Percentiles rank a stretch among this genome's conserved stretches.
phyloP scores from a whole-genome alignment of 768 basidiomycete genomes.

The Imleria badia region DNA sequence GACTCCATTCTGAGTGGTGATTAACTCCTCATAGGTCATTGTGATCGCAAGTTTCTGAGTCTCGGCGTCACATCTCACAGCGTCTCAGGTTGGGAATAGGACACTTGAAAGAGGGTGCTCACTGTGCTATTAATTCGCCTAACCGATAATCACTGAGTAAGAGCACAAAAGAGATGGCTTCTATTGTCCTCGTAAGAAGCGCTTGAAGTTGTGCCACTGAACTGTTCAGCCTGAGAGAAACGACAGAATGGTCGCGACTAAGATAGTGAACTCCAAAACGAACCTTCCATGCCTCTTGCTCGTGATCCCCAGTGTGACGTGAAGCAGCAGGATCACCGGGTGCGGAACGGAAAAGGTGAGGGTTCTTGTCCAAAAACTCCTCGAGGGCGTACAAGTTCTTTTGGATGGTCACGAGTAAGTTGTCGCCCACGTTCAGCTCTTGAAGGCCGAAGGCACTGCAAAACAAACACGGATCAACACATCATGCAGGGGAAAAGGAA shows the following conservation, averaged over 20 bases:
- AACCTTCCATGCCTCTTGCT: conserved; percentile 91
- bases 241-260: conserved; percentile 9
- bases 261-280: conserved; percentile 4
- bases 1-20: conserved; percentile 83
- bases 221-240: conserved; percentile 65
- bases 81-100: conserved; percentile 6
- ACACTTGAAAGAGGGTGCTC: conserved; percentile 28
- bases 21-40: conserved; percentile 83
- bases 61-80: conserved; percentile 64
- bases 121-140: conserved; percentile 82
- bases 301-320: conserved; percentile 54
- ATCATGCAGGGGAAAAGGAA: neutral
- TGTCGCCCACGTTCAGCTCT: conserved; percentile 63
- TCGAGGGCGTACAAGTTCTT: conserved; percentile 77
- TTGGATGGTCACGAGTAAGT: conserved; percentile 63
- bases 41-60: conserved; percentile 65
- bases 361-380: conserved; percentile 76
- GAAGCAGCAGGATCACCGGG: conserved; percentile 64
- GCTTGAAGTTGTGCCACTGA: conserved; percentile 74
- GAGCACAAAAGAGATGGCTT: conserved; percentile 91
- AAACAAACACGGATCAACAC: neutral
- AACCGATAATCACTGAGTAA: conserved; percentile 90
- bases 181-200: conserved; percentile 84
- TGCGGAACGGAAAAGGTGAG: conserved; percentile 82
- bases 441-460: conserved; percentile 46